phyloP scores from a whole-genome alignment of 169 alveolate genomes.

The Cryptosporidium andersoni region DNA sequence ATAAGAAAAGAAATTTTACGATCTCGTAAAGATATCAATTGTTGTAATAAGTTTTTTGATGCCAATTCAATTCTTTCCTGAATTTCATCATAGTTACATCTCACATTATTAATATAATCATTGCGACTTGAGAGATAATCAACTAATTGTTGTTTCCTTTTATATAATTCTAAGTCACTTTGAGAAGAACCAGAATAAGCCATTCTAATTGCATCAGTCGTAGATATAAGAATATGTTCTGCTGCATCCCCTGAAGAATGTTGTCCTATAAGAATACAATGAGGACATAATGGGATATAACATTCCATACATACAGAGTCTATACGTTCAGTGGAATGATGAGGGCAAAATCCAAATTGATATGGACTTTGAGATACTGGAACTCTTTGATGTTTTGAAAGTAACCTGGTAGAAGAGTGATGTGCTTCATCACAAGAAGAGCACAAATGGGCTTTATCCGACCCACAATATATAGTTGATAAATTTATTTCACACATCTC shows the following conservation, averaged over 20 bases:
- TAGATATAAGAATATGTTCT: conserved; percentile 86
- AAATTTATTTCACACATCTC: conserved; percentile 81
- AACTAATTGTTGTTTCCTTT: conserved; percentile 76
- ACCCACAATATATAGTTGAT: conserved; percentile 82
- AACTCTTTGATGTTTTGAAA: conserved; percentile 84
- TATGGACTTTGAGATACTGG: conserved; percentile 87
- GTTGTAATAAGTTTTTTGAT: conserved; percentile 78
- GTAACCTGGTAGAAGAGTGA: conserved; percentile 82
- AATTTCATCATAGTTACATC: conserved; percentile 82
- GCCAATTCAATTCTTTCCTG: conserved; percentile 83
- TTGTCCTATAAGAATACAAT: conserved; percentile 84
- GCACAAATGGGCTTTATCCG: conserved; percentile 88
- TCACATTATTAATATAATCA: conserved; percentile 80
- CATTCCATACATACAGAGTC: conserved; percentile 89
- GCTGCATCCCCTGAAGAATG: conserved; percentile 85
- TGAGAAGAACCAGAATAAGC: conserved; percentile 81
- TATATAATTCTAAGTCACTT: conserved; percentile 76
- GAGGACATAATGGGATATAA: conserved; percentile 83
- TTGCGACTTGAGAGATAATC: conserved; percentile 81
- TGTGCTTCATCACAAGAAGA: conserved; percentile 84
- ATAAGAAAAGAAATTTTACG: conserved; percentile 80
- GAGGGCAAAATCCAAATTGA: conserved; percentile 88
- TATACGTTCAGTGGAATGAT: conserved; percentile 87
- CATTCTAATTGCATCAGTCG: conserved; percentile 86
- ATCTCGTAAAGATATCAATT: conserved; percentile 78